phyloP scores from a whole-genome alignment of 2,329 filamentous ascomycete genomes.

The Nannizzia gypsea region DNA sequence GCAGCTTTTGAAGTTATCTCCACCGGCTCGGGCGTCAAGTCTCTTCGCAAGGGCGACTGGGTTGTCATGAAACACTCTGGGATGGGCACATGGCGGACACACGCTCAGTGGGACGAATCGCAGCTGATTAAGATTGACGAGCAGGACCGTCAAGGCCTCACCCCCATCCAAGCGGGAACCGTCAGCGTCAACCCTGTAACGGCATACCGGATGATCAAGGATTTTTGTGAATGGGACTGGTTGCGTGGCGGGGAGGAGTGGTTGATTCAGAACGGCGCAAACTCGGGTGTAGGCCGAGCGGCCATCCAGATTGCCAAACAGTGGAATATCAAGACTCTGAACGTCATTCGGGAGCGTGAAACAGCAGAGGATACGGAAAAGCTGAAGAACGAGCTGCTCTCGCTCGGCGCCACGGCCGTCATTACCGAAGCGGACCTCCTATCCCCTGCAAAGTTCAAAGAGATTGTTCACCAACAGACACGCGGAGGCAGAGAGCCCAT shows the following conservation, averaged over 20 bases:
- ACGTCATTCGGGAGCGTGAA: slow-evolving; percentile 66
- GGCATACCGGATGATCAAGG: slow-evolving; percentile 82
- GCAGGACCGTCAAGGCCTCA: slow-evolving; percentile 54
- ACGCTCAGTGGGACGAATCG: slow-evolving; percentile 55
- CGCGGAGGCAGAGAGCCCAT: slow-evolving; percentile 59
- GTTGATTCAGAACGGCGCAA: slow-evolving; percentile 96
- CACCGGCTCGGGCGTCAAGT: slow-evolving; percentile 49
- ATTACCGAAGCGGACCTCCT: slow-evolving; percentile 50
- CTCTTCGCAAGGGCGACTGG: slow-evolving; percentile 71
- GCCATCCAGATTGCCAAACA: slow-evolving; percentile 76
- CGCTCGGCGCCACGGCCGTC: slow-evolving; percentile 51
- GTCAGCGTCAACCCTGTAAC: slow-evolving; percentile 89
- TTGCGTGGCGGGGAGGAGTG: slow-evolving; percentile 59
- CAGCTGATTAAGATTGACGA: slow-evolving; percentile 54
- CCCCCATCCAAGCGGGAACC: slow-evolving; percentile 67
- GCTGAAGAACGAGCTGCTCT: slow-evolving; percentile 49
- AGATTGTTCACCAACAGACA: slow-evolving; percentile 54
- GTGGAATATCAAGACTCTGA: slow-evolving; percentile 87
- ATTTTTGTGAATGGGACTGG: slow-evolving; percentile 52
- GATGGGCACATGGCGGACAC: slow-evolving; percentile 91
- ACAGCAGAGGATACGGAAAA: slow-evolving; percentile 52
- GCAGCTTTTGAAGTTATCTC: slow-evolving; percentile 83
- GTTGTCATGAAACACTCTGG: slow-evolving; percentile 74
- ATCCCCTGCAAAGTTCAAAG: slow-evolving; percentile 31
- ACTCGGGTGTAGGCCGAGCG: slow-evolving; percentile 80